phyloP scores from a whole-genome alignment of 2,329 filamentous ascomycete species.

The Fragosphaeria purpurea region DNA sequence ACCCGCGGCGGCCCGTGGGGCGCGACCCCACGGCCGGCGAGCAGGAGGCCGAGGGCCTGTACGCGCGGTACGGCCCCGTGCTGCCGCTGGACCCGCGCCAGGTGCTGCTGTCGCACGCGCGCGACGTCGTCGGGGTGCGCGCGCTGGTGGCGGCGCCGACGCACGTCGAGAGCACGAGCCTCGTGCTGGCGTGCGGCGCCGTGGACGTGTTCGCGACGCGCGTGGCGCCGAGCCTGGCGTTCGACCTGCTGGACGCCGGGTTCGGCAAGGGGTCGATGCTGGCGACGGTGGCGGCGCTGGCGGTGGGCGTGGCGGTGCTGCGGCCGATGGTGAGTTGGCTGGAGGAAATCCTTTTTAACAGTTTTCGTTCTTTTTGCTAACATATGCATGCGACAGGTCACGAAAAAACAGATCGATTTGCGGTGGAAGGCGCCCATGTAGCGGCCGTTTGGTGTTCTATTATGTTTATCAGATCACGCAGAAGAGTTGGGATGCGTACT shows the following conservation, averaged over 20 bases:
- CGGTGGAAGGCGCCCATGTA: slow-evolving; percentile 41
- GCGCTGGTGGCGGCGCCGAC: slow-evolving; percentile 67
- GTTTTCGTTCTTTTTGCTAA: slow-evolving; percentile 20
- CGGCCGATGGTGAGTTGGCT: slow-evolving; percentile 69
- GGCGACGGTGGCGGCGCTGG: slow-evolving; percentile 71
- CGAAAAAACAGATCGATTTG: slow-evolving; percentile 58
- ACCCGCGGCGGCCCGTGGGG: slow-evolving; percentile 76
- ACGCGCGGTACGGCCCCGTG: slow-evolving; percentile 63
- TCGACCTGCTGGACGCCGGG: slow-evolving; percentile 85
- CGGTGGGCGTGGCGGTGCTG: slow-evolving; percentile 64
- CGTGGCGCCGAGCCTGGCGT: slow-evolving; percentile 76
- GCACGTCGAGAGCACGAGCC: slow-evolving; percentile 79
- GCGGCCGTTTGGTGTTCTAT: neutral
- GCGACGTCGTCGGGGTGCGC: slow-evolving; percentile 44
- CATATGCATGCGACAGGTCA: slow-evolving; percentile 28
- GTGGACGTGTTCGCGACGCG: slow-evolving; percentile 81
- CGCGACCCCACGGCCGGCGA: slow-evolving; percentile 72
- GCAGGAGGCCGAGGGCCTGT: slow-evolving; percentile 74
- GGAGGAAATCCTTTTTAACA: no score
- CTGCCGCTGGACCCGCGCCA: slow-evolving; percentile 78
- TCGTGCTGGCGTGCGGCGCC: slow-evolving; percentile 74
- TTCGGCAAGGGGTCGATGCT: slow-evolving; percentile 87
- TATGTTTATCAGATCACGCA: neutral
- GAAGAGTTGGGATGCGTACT: no score
- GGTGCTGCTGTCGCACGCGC: slow-evolving; percentile 49